Conservation (phyloP, 2,329 filamentous ascomycete genomes). For the Sporothrix protearum region DNA sequence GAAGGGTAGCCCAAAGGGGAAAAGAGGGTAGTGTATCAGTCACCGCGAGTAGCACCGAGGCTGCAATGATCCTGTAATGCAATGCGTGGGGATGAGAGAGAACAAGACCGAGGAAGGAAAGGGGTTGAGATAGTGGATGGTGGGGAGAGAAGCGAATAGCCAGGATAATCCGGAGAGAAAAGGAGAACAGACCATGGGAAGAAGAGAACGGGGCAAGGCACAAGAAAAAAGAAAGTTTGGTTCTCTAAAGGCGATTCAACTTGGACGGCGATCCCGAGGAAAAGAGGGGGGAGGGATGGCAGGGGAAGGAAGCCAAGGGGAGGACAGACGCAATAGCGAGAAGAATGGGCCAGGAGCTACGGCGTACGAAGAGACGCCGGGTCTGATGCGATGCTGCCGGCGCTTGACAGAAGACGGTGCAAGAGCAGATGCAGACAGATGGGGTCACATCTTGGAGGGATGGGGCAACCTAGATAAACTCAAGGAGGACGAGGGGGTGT, state of each 20-base stretch:
- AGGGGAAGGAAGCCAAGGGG: neutral
- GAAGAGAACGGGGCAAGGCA: neutral
- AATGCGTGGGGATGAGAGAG: neutral
- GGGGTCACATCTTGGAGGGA: neutral
- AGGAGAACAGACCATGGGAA: neutral
- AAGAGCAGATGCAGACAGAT: neutral
- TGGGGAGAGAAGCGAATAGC: neutral
- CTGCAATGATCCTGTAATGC: neutral
- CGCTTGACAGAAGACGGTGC: neutral
- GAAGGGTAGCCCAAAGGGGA: neutral
- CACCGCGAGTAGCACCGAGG: neutral
- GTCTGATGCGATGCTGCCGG: neutral
- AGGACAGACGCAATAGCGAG: neutral
- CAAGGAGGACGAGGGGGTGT: neutral
- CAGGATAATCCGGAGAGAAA: neutral
- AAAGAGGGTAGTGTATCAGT: neutral
- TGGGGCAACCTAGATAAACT: slow-evolving; percentile 2
- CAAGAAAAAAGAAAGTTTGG: neutral
- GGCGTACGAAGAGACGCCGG: neutral
- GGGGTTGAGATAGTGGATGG: neutral
- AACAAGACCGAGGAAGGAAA: neutral
- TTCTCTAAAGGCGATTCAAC: neutral
- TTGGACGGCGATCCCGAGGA: slow-evolving; percentile 20
- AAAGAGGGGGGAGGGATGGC: neutral
- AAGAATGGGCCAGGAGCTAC: neutral